A percentile compares a stretch with the other conserved stretches of the same genome.
Conservation (phyloP, 1,139 yeast species). For the Nakaseomyces sp. region DNA sequence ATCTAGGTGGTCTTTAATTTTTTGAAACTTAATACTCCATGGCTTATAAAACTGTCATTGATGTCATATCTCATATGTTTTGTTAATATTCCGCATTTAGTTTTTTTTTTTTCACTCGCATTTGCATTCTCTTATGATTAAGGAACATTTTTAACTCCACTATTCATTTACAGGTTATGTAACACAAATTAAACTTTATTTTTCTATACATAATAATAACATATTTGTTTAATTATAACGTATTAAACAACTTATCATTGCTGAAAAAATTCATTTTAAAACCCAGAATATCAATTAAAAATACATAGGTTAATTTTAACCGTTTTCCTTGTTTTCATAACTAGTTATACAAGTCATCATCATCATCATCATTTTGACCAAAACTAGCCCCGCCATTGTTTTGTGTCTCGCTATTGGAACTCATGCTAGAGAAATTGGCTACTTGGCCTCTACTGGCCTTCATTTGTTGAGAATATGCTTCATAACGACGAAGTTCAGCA, state of each 20-base stretch:
- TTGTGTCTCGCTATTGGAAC: conserved; percentile 14
- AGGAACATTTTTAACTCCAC: background rate
- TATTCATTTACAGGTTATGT: too few species aligned
- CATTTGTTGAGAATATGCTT: conserved; percentile 94
- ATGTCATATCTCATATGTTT: background rate
- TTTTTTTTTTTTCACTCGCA: background rate
- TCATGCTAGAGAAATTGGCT: conserved; percentile 47
- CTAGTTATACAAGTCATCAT: conserved; percentile 71
- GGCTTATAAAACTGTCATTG: too few species aligned
- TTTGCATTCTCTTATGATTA: background rate
- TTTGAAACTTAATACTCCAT: too few species aligned
- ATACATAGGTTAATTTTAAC: too few species aligned
- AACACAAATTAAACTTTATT: too few species aligned
- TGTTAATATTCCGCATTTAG: background rate
- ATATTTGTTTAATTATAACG: too few species aligned
- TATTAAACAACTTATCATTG: too few species aligned
- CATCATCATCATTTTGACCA: conserved; percentile 69
- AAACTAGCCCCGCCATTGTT: conserved; percentile 35
- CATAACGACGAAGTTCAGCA: conserved; percentile 95
- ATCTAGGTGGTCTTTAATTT: conserved; percentile 2
- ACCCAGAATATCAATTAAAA: too few species aligned
- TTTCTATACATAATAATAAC: too few species aligned
- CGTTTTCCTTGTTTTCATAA: too few species aligned
- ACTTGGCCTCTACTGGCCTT: conserved; percentile 92
- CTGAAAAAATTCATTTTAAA: too few species aligned